Evolutionary conservation across 2,329 filamentous ascomycete genomes (phyloP).

Genomic region (Alternaria conjuncta): DNA sequence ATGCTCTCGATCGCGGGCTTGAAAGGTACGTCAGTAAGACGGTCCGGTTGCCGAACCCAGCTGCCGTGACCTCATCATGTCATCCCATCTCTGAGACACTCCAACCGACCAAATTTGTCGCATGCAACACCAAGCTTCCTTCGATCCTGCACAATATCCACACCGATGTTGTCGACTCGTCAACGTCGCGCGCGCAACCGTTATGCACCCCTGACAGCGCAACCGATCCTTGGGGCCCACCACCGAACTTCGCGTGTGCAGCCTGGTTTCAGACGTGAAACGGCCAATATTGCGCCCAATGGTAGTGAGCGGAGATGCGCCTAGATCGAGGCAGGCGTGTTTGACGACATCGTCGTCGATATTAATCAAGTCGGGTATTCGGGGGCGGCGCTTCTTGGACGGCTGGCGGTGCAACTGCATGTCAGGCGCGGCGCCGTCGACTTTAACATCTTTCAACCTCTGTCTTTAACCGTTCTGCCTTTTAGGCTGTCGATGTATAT

Average conservation of each 20-base stretch:
- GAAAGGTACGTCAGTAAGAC: background rate
- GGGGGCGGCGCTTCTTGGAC: background rate
- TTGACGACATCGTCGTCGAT: constrained; percentile 12
- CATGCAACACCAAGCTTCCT: background rate
- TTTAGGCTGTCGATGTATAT: background rate
- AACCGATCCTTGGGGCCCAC: background rate
- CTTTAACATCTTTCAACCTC: background rate
- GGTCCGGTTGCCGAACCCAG: background rate
- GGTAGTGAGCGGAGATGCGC: constrained; percentile 10
- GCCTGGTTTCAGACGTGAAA: constrained; percentile 31
- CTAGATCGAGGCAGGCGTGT: constrained; percentile 15
- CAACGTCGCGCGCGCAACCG: constrained; percentile 18
- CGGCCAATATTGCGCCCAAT: constrained; percentile 27
- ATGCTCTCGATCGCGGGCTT: background rate
- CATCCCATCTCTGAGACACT: background rate
- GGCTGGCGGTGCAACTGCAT: background rate
- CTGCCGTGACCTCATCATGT: background rate
- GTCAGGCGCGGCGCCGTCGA: background rate
- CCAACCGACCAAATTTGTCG: background rate
- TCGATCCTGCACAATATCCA: background rate
- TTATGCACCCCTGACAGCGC: constrained; percentile 3
- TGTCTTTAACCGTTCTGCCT: constrained; percentile 3
- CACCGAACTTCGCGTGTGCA: constrained; percentile 6
- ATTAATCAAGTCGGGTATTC: constrained; percentile 4
- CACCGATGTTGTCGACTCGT: background rate